phyloP scores from a whole-genome alignment of 768 basidiomycete genomes.

The Leccinum variicolor region DNA sequence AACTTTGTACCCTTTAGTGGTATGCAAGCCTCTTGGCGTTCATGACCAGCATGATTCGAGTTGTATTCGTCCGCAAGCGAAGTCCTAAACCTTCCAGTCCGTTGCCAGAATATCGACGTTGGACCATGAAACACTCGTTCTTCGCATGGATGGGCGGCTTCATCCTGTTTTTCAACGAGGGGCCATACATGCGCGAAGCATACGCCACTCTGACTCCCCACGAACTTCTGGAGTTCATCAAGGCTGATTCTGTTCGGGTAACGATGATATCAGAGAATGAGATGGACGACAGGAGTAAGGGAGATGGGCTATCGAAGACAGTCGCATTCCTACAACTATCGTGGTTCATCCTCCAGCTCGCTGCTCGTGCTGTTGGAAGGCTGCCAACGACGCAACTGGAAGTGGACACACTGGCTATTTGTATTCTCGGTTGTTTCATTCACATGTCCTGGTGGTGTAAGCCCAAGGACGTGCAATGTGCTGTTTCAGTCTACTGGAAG shows the following conservation, averaged over 20 bases:
- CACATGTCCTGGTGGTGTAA: background rate
- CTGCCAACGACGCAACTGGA: background rate
- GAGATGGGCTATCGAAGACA: background rate
- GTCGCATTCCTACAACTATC: background rate
- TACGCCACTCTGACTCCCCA: background rate
- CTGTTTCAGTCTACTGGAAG: background rate
- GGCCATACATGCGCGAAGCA: background rate
- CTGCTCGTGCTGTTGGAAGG: background rate
- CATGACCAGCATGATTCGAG: background rate
- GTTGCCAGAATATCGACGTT: background rate
- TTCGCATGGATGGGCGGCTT: background rate
- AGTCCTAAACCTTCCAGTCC: background rate
- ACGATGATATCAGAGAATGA: background rate
- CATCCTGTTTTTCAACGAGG: background rate
- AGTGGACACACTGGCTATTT: background rate
- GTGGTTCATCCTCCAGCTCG: background rate
- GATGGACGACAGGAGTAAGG: background rate
- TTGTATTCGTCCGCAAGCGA: background rate
- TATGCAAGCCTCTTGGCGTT: background rate
- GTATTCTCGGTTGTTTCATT: background rate
- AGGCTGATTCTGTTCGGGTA: background rate
- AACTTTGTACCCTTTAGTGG: background rate
- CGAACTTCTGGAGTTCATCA: background rate
- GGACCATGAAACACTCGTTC: background rate
- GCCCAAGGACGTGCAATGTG: background rate